Evolutionary conservation across 1,284 basidiomycete species (phyloP).

Genomic region (Grifola frondosa): DNA sequence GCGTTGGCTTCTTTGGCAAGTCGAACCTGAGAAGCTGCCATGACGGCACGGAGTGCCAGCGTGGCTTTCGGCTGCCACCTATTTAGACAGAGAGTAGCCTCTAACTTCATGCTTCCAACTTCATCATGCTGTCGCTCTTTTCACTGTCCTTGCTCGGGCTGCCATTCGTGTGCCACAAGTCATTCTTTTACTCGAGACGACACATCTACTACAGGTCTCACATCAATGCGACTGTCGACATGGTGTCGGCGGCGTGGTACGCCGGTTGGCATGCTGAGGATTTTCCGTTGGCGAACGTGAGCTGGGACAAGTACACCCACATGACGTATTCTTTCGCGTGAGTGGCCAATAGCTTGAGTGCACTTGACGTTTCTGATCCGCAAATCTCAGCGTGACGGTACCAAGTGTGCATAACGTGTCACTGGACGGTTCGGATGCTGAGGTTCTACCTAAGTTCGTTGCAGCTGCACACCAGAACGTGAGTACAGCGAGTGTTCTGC

Average conservation of each 20-base stretch:
- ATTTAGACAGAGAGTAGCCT: too few species aligned
- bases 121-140: too few species aligned
- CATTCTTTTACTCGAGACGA: slow-evolving; percentile 5
- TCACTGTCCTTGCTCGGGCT: slow-evolving; percentile 9
- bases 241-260: slow-evolving; percentile 60
- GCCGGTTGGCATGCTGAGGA: slow-evolving; percentile 57
- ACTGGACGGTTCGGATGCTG: slow-evolving; percentile 23
- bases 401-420: slow-evolving; percentile 22
- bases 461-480: slow-evolving; percentile 30
- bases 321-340: slow-evolving; percentile 67
- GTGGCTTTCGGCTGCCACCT: too few species aligned
- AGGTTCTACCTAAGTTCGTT: slow-evolving; percentile 30
- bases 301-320: slow-evolving; percentile 63
- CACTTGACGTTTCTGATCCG: background rate
- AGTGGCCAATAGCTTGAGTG: slow-evolving; percentile 26
- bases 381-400: slow-evolving; percentile 21
- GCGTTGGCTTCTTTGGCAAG: too few species aligned
- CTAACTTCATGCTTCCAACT: too few species aligned
- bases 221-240: slow-evolving; percentile 27
- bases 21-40: too few species aligned
- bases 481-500: too few species aligned
- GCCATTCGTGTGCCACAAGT: too few species aligned
- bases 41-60: too few species aligned
- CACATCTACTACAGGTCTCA: slow-evolving; percentile 6
- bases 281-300: slow-evolving; percentile 49